phyloP scores from a whole-genome alignment of 2,329 filamentous ascomycete genomes.

The Hypoxylon rubiginosum region DNA sequence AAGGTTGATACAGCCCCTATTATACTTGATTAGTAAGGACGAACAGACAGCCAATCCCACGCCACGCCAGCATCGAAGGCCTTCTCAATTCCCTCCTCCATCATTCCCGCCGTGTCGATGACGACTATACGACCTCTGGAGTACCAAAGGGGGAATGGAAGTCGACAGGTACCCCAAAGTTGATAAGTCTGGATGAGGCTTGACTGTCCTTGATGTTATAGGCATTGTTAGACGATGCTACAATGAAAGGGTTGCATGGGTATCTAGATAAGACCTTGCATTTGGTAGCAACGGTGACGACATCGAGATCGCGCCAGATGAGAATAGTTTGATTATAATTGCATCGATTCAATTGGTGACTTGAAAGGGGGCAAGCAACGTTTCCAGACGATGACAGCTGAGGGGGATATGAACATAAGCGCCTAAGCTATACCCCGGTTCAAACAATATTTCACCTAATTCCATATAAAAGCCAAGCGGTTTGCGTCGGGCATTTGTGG shows the following conservation, averaged over 20 bases:
- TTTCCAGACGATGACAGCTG: not conserved
- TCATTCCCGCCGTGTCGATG: conserved; percentile 23
- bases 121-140: conserved; percentile 23
- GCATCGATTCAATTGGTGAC: not conserved
- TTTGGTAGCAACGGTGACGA: not conserved
- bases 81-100: not conserved
- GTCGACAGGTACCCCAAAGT: conserved; percentile 19
- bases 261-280: not conserved
- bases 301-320: not conserved
- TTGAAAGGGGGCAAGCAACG: not conserved
- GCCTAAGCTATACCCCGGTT: not conserved
- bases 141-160: conserved; percentile 20
- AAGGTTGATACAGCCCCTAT: not conserved
- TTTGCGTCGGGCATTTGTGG: conserved; percentile 1
- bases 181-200: not conserved
- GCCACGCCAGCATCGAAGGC: conserved; percentile 16
- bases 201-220: conserved; percentile 28
- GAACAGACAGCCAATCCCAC: not conserved
- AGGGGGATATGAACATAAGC: not conserved
- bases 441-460: not conserved
- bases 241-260: not conserved
- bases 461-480: not conserved
- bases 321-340: not conserved
- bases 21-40: not conserved
- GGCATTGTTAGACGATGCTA: conserved; percentile 39